phyloP scores from a whole-genome alignment of 164 flowering plant genomes.

The Sedum album region DNA sequence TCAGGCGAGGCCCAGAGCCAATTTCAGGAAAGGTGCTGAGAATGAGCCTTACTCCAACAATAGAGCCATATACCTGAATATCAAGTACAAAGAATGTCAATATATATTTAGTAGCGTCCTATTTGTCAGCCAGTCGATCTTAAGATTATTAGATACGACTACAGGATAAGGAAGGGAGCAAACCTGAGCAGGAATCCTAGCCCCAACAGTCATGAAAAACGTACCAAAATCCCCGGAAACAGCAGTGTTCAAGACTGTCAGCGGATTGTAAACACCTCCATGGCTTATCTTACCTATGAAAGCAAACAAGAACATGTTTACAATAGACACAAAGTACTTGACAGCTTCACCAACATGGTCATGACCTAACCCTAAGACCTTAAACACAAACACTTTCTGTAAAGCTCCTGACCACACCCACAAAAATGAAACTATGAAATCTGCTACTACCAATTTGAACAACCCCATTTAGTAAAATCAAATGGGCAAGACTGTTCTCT shows the following conservation, averaged over 20 bases:
- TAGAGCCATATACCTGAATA: conserved; percentile 63
- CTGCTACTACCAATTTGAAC: neutral
- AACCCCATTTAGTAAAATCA: neutral
- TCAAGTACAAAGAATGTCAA: neutral
- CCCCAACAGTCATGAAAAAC: neutral
- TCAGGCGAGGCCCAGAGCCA: conserved; percentile 67
- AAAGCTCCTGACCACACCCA: neutral
- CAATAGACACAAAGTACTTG: neutral
- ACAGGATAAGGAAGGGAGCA: neutral
- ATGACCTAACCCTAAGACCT: neutral
- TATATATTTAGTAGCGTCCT: too few species aligned
- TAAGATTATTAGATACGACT: too few species aligned
- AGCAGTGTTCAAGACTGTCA: neutral
- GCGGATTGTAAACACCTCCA: neutral
- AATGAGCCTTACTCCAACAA: conserved; percentile 56
- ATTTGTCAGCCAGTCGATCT: too few species aligned
- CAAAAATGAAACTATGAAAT: neutral
- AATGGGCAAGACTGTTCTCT: neutral
- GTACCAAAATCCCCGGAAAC: neutral
- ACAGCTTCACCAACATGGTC: neutral
- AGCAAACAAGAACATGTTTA: neutral
- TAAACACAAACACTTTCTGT: neutral
- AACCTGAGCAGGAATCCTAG: neutral
- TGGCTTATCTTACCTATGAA: neutral
- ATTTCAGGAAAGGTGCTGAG: conserved; percentile 50